Conservation (phyloP, 139 green algal species). For the Chlamydomonas schloesseri region DNA sequence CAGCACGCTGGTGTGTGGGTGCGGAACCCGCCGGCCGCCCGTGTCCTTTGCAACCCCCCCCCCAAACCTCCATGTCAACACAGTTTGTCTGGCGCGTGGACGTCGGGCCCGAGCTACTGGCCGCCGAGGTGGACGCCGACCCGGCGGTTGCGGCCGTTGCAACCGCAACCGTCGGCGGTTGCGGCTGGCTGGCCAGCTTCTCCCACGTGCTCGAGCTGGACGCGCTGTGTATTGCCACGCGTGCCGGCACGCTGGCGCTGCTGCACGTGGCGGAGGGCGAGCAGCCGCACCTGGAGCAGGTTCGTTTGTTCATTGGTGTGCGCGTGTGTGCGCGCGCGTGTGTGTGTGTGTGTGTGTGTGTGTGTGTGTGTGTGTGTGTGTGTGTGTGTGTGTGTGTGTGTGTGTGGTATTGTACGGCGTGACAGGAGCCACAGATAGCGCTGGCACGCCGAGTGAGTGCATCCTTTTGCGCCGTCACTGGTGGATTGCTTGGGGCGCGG, state of each 20-base stretch:
- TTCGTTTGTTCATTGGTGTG: too few relatives aligned
- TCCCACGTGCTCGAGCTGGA: conserved; percentile 68
- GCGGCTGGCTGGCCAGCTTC: conserved; percentile 30
- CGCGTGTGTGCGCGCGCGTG: too few relatives aligned
- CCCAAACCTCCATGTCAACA: not conserved
- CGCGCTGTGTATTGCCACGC: conserved; percentile 64
- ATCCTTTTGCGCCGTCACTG: too few relatives aligned
- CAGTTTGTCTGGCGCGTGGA: conserved; percentile 17
- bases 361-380: too few relatives aligned
- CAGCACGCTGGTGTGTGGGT: too few relatives aligned
- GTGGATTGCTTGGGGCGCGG: too few relatives aligned
- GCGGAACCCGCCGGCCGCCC: too few relatives aligned
- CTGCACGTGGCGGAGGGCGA: conserved; percentile 47
- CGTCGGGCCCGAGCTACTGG: conserved; percentile 1
- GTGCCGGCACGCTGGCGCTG: conserved; percentile 72
- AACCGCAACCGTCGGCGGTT: not conserved
- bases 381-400: too few relatives aligned
- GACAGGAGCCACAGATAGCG: too few relatives aligned
- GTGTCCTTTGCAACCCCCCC: not conserved
- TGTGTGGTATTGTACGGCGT: too few relatives aligned
- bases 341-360: too few relatives aligned
- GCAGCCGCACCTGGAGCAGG: conserved; percentile 59
- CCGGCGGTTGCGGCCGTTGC: not conserved
- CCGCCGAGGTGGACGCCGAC: not conserved
- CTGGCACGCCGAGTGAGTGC: too few relatives aligned